phyloP scores from a whole-genome alignment of 805 yeast genomes.

The Wickerhamiella allomyrinae region DNA sequence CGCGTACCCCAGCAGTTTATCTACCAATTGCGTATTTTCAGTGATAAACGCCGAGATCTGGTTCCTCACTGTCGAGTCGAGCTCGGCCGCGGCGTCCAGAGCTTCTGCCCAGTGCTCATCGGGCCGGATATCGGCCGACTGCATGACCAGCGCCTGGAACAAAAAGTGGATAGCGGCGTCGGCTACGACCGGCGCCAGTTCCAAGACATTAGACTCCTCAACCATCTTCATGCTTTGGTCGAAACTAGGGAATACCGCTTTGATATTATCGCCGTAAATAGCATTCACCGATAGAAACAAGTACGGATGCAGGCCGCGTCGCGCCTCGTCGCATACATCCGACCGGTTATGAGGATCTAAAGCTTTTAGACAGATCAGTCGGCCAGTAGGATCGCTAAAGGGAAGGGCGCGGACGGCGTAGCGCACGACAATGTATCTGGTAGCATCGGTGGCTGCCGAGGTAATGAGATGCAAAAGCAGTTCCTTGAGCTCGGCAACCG shows the following conservation, averaged over 20 bases:
- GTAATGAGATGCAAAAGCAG: conserved; percentile 27
- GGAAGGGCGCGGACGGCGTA: conserved; percentile 49
- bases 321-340: conserved; percentile 69
- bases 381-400: conserved; percentile 51
- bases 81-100: conserved; percentile 1
- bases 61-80: not conserved
- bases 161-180: conserved; percentile 1
- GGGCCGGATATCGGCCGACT: not conserved
- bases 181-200: not conserved
- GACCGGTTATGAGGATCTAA: conserved; percentile 41
- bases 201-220: conserved; percentile 2
- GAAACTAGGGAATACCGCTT: conserved; percentile 43
- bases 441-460: conserved; percentile 30
- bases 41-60: not conserved
- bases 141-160: conserved; percentile 2
- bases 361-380: conserved; percentile 56
- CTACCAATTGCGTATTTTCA: not conserved
- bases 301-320: conserved; percentile 68
- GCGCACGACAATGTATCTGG: conserved; percentile 52
- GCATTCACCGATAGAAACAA: conserved; percentile 50
- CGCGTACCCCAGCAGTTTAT: not conserved
- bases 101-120: conserved; percentile 6
- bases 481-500: conserved; percentile 32
- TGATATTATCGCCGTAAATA: conserved; percentile 26
- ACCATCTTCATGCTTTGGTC: conserved; percentile 22